Percentiles rank a stretch among this genome's conserved stretches.
Evolutionary conservation across 2,329 filamentous ascomycete genomes (phyloP).

Genomic region (Lasiodiplodia citricola): DNA sequence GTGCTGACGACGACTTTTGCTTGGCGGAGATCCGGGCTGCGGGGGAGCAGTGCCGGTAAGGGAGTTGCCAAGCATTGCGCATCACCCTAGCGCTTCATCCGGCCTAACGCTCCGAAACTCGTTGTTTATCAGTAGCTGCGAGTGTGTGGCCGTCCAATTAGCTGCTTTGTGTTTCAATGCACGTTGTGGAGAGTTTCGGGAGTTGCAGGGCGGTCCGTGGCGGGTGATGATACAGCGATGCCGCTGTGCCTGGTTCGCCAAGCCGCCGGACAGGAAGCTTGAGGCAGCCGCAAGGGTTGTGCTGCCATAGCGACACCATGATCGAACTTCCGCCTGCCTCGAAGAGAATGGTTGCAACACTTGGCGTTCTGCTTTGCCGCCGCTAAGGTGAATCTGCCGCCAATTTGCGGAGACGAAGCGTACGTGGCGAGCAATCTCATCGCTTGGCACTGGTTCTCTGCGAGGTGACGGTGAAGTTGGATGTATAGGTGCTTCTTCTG

Average conservation of each 20-base stretch:
- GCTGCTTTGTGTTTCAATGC: not conserved
- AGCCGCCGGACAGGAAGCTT: constrained; percentile 19
- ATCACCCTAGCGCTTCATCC: not conserved
- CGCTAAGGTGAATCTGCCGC: not conserved
- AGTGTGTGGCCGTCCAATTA: not conserved
- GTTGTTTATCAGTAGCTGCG: not conserved
- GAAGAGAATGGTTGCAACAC: constrained; percentile 6
- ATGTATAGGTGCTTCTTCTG: not conserved
- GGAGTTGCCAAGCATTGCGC: constrained; percentile 4
- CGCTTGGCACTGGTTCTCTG: not conserved
- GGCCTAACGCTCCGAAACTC: constrained; percentile 3
- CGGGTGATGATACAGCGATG: not conserved
- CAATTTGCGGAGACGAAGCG: not conserved
- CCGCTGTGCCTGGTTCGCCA: constrained; percentile 13
- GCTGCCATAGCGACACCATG: not conserved
- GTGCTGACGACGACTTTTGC: constrained; percentile 23
- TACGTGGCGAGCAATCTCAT: not conserved
- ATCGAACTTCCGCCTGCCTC: constrained; percentile 14
- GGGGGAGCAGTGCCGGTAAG: not conserved
- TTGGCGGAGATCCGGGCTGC: constrained; percentile 12
- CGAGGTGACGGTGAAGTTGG: not conserved
- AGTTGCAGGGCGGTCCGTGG: not conserved
- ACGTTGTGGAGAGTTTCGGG: not conserved
- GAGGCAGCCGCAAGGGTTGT: constrained; percentile 13
- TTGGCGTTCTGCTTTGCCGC: constrained; percentile 19